Evolutionary conservation across 805 yeast species (phyloP), one percentile per base, ranked within the genome.

Genomic region (Barnettozyma californica): DNA sequence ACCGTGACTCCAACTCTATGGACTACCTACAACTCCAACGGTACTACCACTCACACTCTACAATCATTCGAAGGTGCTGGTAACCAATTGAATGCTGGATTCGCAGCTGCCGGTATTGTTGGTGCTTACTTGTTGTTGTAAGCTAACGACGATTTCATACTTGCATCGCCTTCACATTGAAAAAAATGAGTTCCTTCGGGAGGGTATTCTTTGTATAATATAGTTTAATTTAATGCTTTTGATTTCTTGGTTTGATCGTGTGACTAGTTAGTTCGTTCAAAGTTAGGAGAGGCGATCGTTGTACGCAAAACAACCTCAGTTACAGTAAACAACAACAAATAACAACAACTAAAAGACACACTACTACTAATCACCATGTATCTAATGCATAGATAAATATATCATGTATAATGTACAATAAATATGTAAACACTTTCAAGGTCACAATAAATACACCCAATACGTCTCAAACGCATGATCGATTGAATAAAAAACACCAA

Each of bases 1-100:
- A 64, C 67, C 27, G 57, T 64, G 38, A 68, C 73, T 34, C 69
- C 71, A 49, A 68, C 71, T n/a, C 61, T 68, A 44, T 60, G 56
- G 60, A 58, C 65, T 31, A 68, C 70, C 58, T 44, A 62, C 66
- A 50, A 51, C 51, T 45, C 55, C 26, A 53, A 43, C 54, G 16
- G 33, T 14, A 53, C 52, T 36, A 48, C 57, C 19, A 44, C 49
- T 31, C 48, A 49, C 34, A 31, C 50, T 8, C 44, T 58, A 25
- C 38, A 51, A 31, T 47, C 57, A 26, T 61, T 23, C 49, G 56
- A 54, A 50, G 64, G 62, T 52, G 55, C 49, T 29, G 63, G 49
- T 49, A 49, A 46, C 47, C 39, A 45, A 21, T 31, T 44, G 11
- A 37, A 44, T 48, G 57, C 59, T 46, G 62, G 50, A 26, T 46